phyloP scores from a whole-genome alignment of 306 rosid genomes.

The Gleditsia sinensis region DNA sequence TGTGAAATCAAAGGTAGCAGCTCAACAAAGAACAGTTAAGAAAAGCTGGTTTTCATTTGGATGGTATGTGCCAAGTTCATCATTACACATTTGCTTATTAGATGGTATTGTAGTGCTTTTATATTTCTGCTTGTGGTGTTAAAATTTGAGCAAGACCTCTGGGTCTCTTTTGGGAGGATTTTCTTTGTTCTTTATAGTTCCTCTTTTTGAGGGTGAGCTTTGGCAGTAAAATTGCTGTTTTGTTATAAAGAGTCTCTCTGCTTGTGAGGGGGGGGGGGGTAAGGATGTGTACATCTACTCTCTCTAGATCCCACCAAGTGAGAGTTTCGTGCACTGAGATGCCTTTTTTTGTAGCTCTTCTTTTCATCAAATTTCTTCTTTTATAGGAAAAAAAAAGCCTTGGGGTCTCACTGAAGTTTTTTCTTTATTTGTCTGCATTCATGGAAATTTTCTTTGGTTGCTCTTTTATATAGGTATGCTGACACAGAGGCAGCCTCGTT shows the following conservation, averaged over 20 bases:
- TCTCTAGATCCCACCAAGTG: too few relatives aligned
- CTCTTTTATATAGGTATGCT: slow-evolving; percentile 51
- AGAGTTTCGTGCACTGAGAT: too few relatives aligned
- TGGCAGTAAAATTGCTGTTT: too few relatives aligned
- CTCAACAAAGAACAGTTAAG: slow-evolving; percentile 67
- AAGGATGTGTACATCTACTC: too few relatives aligned
- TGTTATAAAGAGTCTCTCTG: too few relatives aligned
- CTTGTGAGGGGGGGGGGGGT: too few relatives aligned
- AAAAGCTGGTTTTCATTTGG: slow-evolving; percentile 88
- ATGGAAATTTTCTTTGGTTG: slow-evolving; percentile 22
- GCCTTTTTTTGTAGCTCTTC: background rate
- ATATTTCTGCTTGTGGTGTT: slow-evolving; percentile 12
- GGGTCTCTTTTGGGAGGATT: background rate
- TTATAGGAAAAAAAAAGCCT: background rate
- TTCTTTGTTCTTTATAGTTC: background rate
- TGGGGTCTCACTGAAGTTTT: background rate
- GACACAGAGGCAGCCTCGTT: slow-evolving; percentile 56
- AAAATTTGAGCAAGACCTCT: slow-evolving; percentile 18
- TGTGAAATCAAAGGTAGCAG: slow-evolving; percentile 91
- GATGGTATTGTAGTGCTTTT: background rate
- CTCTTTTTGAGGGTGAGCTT: too few relatives aligned
- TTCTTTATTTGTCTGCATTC: slow-evolving; percentile 7
- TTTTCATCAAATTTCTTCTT: background rate
- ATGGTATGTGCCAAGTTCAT: slow-evolving; percentile 56
- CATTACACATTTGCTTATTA: slow-evolving; percentile 4